phyloP scores from a whole-genome alignment of 441 rosid genomes.

The Rhodomyrtus psidioides region DNA sequence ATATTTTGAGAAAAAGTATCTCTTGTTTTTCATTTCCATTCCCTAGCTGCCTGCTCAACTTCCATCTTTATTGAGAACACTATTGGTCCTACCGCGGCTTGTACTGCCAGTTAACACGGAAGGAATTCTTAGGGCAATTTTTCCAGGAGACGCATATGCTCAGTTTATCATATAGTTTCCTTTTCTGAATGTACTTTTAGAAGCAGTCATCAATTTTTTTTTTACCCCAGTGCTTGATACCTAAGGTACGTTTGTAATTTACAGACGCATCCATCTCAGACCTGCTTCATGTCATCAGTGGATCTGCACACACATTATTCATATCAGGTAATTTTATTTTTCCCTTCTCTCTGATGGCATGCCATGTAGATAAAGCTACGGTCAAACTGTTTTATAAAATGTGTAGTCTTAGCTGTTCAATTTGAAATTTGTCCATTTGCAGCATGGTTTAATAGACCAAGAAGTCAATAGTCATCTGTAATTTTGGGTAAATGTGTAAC shows the following conservation, averaged over 20 bases:
- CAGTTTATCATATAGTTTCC: not conserved
- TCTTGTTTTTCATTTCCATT: not conserved
- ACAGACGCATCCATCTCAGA: conserved; percentile 96
- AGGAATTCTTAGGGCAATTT: not conserved
- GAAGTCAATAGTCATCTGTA: not conserved
- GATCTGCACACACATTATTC: conserved; percentile 98
- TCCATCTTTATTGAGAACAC: not conserved
- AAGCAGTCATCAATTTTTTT: not conserved
- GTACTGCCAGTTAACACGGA: not conserved
- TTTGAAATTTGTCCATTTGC: not conserved
- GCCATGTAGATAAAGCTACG: not conserved
- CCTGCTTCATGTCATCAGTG: conserved; percentile 98
- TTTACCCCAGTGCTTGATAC: not conserved
- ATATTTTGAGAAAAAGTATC: not conserved
- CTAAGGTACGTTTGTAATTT: conserved; percentile 7
- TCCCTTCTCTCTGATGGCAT: not conserved
- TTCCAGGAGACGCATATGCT: not conserved
- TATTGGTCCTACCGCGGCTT: not conserved
- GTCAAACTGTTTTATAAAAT: not conserved
- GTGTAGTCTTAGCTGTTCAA: not conserved
- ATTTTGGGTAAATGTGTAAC: not conserved
- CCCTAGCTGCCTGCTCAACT: not conserved
- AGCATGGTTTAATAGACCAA: not conserved
- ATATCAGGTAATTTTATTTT: conserved; percentile 54
- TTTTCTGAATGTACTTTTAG: not conserved